phyloP scores from a whole-genome alignment of 345 rosid genomes.

The Gossypium ekmanianum region DNA sequence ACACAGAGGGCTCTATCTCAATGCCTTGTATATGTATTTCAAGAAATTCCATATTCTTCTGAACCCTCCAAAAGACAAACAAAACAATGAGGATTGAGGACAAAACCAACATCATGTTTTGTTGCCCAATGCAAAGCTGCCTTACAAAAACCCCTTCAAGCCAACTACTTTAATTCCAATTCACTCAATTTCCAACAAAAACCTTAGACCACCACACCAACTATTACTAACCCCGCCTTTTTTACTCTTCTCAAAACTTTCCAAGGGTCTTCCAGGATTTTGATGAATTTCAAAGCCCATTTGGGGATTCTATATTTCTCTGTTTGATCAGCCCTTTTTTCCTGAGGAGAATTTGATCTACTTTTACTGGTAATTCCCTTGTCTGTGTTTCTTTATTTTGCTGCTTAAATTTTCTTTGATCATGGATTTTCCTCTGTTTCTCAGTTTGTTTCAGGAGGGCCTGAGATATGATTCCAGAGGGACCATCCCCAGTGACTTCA shows the following conservation, averaged over 20 bases:
- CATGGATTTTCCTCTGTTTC: constrained; percentile 4
- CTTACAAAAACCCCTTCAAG: constrained; percentile 34
- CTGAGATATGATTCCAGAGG: constrained; percentile 48
- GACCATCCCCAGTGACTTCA: constrained; percentile 51
- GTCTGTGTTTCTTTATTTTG: constrained; percentile 14
- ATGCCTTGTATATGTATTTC: constrained; percentile 28
- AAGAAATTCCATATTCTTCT: constrained; percentile 65
- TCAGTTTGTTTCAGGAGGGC: not conserved
- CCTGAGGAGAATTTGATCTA: constrained; percentile 16
- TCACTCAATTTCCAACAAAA: constrained; percentile 33
- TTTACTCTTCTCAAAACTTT: too few species aligned
- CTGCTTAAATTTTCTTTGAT: not conserved
- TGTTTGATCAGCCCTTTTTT: constrained; percentile 16
- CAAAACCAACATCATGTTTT: constrained; percentile 51
- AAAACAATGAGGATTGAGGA: constrained; percentile 50
- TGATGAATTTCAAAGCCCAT: constrained; percentile 27
- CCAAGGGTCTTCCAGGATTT: constrained; percentile 22
- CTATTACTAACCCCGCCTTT: constrained; percentile 8
- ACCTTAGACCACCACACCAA: constrained; percentile 21
- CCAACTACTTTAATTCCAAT: constrained; percentile 32
- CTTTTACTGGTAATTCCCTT: constrained; percentile 35
- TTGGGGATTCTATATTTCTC: constrained; percentile 25
- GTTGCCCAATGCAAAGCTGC: constrained; percentile 38
- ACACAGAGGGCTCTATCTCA: not conserved
- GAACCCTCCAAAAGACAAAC: constrained; percentile 42